Conservation (phyloP, 768 basidiomycete species). For the Pisolithus microcarpus region DNA sequence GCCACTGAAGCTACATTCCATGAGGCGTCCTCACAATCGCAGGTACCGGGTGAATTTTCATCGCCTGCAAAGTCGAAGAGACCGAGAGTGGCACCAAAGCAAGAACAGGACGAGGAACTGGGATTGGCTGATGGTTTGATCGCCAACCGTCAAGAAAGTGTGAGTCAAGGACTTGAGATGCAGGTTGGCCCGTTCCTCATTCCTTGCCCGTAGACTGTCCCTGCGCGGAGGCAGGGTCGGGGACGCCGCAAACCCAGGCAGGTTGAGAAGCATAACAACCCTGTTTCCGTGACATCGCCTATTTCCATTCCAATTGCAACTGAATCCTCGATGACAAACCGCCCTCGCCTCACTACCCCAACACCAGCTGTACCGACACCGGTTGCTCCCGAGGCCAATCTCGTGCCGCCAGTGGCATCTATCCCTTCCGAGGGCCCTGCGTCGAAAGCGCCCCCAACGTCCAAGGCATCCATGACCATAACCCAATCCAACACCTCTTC, state of each 20-base stretch:
- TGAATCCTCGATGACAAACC: constrained; percentile 9
- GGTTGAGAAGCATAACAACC: constrained; percentile 15
- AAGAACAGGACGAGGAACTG: constrained; percentile 20
- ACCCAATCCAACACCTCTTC: constrained; percentile 26
- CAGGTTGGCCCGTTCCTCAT: not conserved
- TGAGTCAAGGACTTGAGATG: constrained; percentile 8
- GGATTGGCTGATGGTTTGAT: constrained; percentile 3
- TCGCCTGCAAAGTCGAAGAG: constrained; percentile 25
- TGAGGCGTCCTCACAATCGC: constrained; percentile 10
- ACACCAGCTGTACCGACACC: constrained; percentile 1
- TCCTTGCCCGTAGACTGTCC: constrained; percentile 8
- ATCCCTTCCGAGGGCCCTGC: constrained; percentile 1
- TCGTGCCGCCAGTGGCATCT: constrained; percentile 1
- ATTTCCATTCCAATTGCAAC: constrained; percentile 7
- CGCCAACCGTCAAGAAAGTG: constrained; percentile 5
- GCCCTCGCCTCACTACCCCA: constrained; percentile 5
- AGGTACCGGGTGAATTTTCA: constrained; percentile 11
- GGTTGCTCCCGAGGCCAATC: constrained; percentile 1
- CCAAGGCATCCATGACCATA: constrained; percentile 29
- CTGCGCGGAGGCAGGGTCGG: constrained; percentile 11
- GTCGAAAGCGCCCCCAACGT: constrained; percentile 14
- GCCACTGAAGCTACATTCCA: constrained; percentile 9
- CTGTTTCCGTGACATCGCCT: constrained; percentile 1
- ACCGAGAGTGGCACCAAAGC: constrained; percentile 21
- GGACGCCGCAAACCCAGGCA: constrained; percentile 19